Base-by-base conservation (phyloP, 2,329 filamentous ascomycete species). In the Diatrype stigma region DNA sequence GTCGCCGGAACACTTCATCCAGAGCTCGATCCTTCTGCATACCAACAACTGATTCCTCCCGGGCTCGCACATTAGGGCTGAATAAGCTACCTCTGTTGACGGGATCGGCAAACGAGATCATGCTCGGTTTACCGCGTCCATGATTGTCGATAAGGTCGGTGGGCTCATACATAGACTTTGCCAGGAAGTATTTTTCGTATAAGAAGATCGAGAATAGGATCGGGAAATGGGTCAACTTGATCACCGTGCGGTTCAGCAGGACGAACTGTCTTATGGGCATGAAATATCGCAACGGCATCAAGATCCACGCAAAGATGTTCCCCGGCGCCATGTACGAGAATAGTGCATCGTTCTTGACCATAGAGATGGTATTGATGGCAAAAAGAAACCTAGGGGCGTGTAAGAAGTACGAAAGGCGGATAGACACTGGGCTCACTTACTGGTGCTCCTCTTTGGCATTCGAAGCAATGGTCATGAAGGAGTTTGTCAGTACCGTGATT, bases 291-390 rank as follows among this genome's bases (percentile, higher is more conserved):
- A 95, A 68, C 0, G 93, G 93, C 62, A 91, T 91, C 26, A 96
- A 75, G 0, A 93, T 66, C 93, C 92, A 97, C 1, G 90, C 92
- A 56, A 96, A 80, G 28, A 96, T 87, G 65, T 97, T 97, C 14
- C 89, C 87, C 0, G 93, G 93, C 1, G 93, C 89, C 54, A 96
- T 82, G 66, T 96, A 96, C 3, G 90, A 95, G 74, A 97, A 97
- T 0, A 96, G 75, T 0, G 91, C 89, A 67, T 97, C 93, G n/a
- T 94, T 96, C 69, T 96, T 97, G 58, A 96, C 93, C 89, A 96
- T 95, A 4, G 90, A 95, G 46, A 96, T 96, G 4, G 93, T 95
- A 65, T 96, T 97, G 67, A 97, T 91, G 0, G 93, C 93, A 64
- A 97, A 96, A 2, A 96, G 72, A 65, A 96, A 96, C 52, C 78